Evolutionary conservation across 768 basidiomycete genomes (phyloP).

Genomic region (Daedalea quercina): DNA sequence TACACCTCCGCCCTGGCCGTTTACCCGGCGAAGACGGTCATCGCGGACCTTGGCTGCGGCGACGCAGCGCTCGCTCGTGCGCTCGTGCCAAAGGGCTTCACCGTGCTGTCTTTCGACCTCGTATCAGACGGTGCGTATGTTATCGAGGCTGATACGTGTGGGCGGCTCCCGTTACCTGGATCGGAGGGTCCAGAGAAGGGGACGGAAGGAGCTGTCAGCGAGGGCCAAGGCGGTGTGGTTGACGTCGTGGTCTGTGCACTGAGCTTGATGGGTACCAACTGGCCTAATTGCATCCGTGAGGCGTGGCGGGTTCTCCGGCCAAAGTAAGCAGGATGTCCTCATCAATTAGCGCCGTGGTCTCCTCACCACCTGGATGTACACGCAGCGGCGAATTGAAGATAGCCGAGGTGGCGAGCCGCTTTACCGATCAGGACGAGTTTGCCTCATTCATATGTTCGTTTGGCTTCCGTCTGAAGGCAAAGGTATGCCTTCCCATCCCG

Average conservation of each 20-base stretch:
- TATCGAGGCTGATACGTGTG: conserved; percentile 85
- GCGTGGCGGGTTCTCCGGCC: conserved; percentile 81
- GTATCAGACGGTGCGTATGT: conserved; percentile 72
- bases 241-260: conserved; percentile 92
- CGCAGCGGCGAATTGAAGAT: conserved; percentile 75
- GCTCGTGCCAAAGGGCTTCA: conserved; percentile 61
- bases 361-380: background rate
- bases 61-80: conserved; percentile 82
- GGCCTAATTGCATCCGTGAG: conserved; percentile 87
- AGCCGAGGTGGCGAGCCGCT: conserved; percentile 86
- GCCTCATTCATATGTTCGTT: conserved; percentile 51
- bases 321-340: conserved; percentile 45
- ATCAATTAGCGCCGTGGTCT: background rate
- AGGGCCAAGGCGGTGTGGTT: conserved; percentile 68
- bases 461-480: conserved; percentile 67
- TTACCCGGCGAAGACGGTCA: conserved; percentile 61
- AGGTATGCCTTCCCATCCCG: conserved; percentile 36
- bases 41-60: conserved; percentile 94
- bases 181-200: conserved; percentile 36
- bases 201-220: conserved; percentile 28
- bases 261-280: conserved; percentile 96
- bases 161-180: conserved; percentile 78
- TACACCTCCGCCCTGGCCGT: conserved; percentile 62
- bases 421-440: conserved; percentile 64
- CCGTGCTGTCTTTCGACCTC: conserved; percentile 75